phyloP scores from a whole-genome alignment of 2,329 filamentous ascomycete genomes.

The Kalmusia sp. region DNA sequence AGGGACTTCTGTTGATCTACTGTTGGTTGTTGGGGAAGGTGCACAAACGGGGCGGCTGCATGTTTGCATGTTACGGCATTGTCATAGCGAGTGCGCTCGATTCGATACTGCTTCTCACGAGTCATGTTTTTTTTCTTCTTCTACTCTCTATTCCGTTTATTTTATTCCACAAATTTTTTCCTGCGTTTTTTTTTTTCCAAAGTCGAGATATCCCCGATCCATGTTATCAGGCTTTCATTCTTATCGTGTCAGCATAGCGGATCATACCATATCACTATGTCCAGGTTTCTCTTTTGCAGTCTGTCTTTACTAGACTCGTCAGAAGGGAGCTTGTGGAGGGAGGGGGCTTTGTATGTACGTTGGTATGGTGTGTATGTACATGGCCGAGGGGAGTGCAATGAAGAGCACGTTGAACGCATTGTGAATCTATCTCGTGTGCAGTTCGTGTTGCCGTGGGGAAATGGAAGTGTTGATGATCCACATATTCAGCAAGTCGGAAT shows the following conservation, averaged over 20 bases:
- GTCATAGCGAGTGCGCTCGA: background rate
- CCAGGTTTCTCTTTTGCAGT: background rate
- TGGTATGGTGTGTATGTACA: constrained; percentile 3
- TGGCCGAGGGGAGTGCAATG: background rate
- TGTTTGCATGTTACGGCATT: background rate
- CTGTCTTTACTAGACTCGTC: constrained; percentile 10
- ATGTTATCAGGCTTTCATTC: background rate
- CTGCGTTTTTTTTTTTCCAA: background rate
- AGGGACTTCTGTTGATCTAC: too few relatives aligned
- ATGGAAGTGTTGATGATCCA: too few relatives aligned
- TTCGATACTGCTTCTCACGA: constrained; percentile 3
- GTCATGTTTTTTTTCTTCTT: constrained; percentile 8
- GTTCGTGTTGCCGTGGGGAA: background rate
- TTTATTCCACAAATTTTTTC: background rate
- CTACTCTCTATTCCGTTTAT: background rate
- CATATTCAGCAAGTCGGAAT: too few relatives aligned
- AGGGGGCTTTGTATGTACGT: constrained; percentile 7
- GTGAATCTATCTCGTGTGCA: background rate
- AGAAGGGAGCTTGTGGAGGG: constrained; percentile 1
- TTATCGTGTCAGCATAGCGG: constrained; percentile 2
- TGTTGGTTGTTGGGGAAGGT: too few relatives aligned
- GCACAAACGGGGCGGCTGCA: background rate
- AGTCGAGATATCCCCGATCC: constrained; percentile 13
- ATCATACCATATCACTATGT: too few relatives aligned
- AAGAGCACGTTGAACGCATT: background rate